Conservation (phyloP, 2,329 filamentous ascomycete species). For the Trichothecium sympodiale region DNA sequence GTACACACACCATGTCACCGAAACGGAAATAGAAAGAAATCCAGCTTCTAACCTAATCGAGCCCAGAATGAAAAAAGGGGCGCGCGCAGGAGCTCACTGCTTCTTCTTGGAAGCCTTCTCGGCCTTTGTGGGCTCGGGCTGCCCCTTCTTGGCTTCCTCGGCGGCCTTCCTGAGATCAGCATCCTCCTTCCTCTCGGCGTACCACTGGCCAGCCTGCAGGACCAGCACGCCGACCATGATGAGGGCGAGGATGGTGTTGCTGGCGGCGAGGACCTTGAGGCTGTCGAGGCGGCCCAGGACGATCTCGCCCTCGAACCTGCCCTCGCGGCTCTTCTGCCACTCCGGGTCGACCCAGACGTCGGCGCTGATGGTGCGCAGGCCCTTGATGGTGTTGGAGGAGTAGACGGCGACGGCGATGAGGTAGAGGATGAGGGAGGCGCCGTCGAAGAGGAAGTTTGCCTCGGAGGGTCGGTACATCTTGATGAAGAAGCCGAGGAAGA, state of each 20-base stretch:
- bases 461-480: constrained; percentile 94
- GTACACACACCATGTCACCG: too few relatives aligned
- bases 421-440: constrained; percentile 70
- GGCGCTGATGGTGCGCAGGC: constrained; percentile 69
- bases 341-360: constrained; percentile 48
- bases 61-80: too few relatives aligned
- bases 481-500: constrained; percentile 76
- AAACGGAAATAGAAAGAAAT: too few relatives aligned
- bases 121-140: constrained; percentile 13
- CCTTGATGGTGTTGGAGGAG: constrained; percentile 93
- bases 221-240: constrained; percentile 87
- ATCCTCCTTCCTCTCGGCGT: constrained; percentile 86
- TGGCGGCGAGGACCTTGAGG: constrained; percentile 80
- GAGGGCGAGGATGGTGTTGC: constrained; percentile 90
- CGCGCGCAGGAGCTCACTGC: constrained; percentile 12
- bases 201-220: constrained; percentile 95
- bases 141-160: constrained; percentile 26
- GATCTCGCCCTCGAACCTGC: constrained; percentile 45
- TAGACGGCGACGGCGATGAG: constrained; percentile 87
- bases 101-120: constrained; percentile 19
- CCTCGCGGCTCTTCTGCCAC: constrained; percentile 24
- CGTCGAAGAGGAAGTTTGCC: constrained; percentile 91
- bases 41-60: too few relatives aligned
- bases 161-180: constrained; percentile 64
- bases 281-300: constrained; percentile 78